These are phyloP conservation scores for Macrolepiota dolichaula DNA, from an alignment of 768 basidiomycete genomes.

Conservation along the genomic window DNA sequence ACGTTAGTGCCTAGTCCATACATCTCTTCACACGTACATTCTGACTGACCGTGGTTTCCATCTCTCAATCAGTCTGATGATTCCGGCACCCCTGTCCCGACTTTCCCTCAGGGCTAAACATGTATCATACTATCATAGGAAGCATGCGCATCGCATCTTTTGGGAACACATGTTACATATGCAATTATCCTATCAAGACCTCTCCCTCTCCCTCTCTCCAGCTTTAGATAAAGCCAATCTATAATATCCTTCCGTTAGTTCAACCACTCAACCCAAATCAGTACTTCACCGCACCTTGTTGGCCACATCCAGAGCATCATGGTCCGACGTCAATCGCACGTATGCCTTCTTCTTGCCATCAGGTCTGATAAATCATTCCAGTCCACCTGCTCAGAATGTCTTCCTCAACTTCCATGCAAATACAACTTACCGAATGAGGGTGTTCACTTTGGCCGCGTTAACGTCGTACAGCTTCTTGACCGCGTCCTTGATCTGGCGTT, in stretches of 20 bases:
- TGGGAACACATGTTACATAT: neutral
- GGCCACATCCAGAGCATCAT: constrained; percentile 94
- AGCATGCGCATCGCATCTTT: neutral
- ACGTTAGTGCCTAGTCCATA: neutral
- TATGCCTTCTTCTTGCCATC: constrained; percentile 99
- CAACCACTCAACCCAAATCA: neutral
- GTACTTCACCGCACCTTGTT: constrained; percentile 68
- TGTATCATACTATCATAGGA: neutral
- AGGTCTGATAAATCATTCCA: constrained; percentile 48
- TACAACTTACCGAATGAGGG: constrained; percentile 86
- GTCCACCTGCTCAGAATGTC: neutral
- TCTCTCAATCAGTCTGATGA: constrained; percentile 1
- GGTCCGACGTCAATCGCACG: constrained; percentile 91
- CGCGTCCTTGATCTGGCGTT: constrained; percentile 98
- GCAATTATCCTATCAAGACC: neutral
- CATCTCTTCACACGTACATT: too few species aligned
- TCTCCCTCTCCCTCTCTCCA: neutral
- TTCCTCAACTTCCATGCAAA: neutral
- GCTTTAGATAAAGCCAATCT: constrained; percentile 93
- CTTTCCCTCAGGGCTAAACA: neutral
- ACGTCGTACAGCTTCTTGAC: constrained; percentile 99
- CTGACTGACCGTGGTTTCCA: neutral
- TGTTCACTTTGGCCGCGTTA: constrained; percentile 94
- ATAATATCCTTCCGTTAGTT: neutral
- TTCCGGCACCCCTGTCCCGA: neutral